A percentile compares a stretch with the other conserved stretches of the same genome.
These are phyloP conservation scores for Cubamyces lactineus DNA, from an alignment of 768 basidiomycete genomes.

Conservation along the genomic window DNA sequence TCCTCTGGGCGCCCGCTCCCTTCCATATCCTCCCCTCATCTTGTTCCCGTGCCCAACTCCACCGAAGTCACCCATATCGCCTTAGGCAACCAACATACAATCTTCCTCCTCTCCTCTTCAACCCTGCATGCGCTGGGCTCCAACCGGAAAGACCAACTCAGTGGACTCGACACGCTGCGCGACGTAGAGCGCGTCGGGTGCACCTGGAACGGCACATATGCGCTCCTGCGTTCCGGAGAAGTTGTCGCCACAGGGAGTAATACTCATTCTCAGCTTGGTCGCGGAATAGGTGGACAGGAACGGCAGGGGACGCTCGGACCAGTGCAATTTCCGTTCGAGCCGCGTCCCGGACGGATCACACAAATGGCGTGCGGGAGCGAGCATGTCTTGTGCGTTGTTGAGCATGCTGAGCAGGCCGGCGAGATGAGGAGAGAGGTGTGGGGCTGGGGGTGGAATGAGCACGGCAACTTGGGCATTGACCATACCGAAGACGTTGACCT, in stretches of 20 bases:
- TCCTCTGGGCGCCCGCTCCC: conserved; percentile 31
- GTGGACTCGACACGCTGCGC: conserved; percentile 36
- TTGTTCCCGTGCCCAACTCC: conserved; percentile 37
- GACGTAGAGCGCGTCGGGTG: conserved; percentile 48
- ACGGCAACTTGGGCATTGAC: conserved; percentile 86
- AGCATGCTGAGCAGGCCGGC: conserved; percentile 12
- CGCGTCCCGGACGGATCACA: conserved; percentile 25
- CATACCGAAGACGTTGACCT: conserved; percentile 53
- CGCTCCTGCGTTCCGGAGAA: conserved; percentile 35
- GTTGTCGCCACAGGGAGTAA: conserved; percentile 58
- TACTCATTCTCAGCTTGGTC: conserved; percentile 69
- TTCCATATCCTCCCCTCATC: conserved; percentile 36
- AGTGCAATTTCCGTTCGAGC: conserved; percentile 37
- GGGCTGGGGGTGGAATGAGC: conserved; percentile 99
- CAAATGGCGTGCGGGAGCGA: conserved; percentile 80
- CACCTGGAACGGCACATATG: conserved; percentile 84
- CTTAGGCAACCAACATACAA: conserved; percentile 58
- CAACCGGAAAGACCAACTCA: conserved; percentile 69
- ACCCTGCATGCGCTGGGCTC: conserved; percentile 62
- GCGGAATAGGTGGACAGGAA: conserved; percentile 21
- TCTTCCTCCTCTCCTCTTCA: conserved; percentile 50
- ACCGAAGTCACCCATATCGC: conserved; percentile 32
- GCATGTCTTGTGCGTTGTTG: conserved; percentile 59
- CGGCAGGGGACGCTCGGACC: conserved; percentile 29
- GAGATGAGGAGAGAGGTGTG: conserved; percentile 49